Evolutionary conservation across 163 green algal species (phyloP).

Genomic region (Scenedesmus sp.): DNA sequence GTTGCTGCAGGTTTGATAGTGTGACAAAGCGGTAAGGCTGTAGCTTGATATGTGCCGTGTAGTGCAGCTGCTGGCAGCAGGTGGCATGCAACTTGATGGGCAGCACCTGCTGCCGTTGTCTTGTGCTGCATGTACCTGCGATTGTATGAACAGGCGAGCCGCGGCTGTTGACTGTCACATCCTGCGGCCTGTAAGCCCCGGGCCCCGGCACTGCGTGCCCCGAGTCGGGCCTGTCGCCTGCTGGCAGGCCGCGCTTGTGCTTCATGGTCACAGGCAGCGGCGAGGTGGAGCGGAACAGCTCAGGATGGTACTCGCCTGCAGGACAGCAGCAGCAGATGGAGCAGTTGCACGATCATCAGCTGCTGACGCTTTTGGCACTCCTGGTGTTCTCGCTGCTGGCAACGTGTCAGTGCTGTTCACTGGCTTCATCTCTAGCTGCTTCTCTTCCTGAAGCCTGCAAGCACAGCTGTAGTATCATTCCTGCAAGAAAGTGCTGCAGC

Average conservation of each 20-base stretch:
- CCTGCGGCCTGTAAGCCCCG: conserved; percentile 25
- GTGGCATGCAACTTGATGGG: background rate
- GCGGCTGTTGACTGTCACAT: conserved; percentile 31
- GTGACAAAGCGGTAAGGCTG: background rate
- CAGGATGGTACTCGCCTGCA: conserved; percentile 32
- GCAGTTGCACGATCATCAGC: background rate
- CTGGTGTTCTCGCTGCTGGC: background rate
- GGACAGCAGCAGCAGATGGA: background rate
- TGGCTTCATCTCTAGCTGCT: too few species aligned
- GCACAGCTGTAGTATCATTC: background rate
- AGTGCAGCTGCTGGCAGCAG: too few species aligned
- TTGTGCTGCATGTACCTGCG: background rate
- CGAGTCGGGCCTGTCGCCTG: conserved; percentile 21
- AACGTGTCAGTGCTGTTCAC: background rate
- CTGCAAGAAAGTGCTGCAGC: too few species aligned
- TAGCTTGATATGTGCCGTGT: too few species aligned
- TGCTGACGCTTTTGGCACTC: background rate
- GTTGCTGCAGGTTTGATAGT: background rate
- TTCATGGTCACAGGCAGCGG: conserved; percentile 43
- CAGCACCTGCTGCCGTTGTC: too few species aligned
- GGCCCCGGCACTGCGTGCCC: conserved; percentile 38
- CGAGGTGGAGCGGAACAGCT: conserved; percentile 15
- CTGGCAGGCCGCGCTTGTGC: conserved; percentile 2
- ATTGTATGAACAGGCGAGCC: conserved; percentile 23
- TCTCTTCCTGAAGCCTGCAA: background rate